These are phyloP conservation scores for Aspergillus niger DNA, from an alignment of 2,329 filamentous ascomycete species.

Conservation along the genomic window DNA sequence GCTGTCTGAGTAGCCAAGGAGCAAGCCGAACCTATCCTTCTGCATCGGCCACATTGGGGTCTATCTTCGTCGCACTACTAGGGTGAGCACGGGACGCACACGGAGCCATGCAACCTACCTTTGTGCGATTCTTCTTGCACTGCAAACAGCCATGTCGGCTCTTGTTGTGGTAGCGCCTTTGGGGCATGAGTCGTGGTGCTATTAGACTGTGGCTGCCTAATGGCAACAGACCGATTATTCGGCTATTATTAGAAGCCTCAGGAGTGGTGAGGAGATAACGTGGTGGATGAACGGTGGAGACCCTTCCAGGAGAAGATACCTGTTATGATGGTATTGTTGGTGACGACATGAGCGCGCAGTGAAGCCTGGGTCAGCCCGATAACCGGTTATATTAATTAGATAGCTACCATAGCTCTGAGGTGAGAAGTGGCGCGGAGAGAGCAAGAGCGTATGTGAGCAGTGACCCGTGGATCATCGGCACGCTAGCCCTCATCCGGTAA, in stretches of 20 bases:
- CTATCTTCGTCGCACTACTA: neutral
- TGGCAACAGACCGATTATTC: neutral
- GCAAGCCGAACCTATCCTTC: neutral
- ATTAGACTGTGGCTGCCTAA: neutral
- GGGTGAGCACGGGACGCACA: neutral
- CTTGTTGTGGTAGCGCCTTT: neutral
- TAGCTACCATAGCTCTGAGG: neutral
- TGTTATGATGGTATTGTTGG: neutral
- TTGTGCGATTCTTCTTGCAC: neutral
- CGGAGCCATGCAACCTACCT: neutral
- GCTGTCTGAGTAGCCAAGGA: neutral
- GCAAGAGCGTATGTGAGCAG: neutral
- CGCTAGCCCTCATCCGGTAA: neutral
- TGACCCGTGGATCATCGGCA: too few relatives aligned
- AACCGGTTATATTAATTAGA: neutral
- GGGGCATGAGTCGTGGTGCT: neutral
- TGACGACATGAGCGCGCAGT: neutral
- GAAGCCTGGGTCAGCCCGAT: neutral
- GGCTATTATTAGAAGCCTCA: neutral
- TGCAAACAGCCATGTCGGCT: constrained; percentile 1
- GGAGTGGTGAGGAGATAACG: neutral
- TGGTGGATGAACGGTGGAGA: neutral
- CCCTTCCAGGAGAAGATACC: neutral
- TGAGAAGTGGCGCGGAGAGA: neutral
- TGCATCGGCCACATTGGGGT: neutral